Percentiles rank a stretch among this genome's conserved stretches.
Evolutionary conservation across 192 early-diverging fungal species (phyloP).

Genomic region (Coemansia sp.): DNA sequence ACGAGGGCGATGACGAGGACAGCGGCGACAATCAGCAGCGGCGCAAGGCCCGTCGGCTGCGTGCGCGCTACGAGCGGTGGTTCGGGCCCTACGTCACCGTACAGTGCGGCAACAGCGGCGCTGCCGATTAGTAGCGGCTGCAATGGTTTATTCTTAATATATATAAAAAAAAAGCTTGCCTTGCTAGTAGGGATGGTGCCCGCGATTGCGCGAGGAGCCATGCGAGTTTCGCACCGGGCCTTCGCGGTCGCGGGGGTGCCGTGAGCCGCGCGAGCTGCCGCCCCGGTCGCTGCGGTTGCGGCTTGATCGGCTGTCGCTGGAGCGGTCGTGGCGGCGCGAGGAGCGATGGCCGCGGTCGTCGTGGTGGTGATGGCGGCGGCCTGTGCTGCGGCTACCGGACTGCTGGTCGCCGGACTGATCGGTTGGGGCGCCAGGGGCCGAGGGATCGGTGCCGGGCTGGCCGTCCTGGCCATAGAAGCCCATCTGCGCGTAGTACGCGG

Average conservation of each 20-base stretch:
- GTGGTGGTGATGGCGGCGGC: neutral
- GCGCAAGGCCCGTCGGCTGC: conserved; percentile 44
- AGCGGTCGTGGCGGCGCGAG: conserved; percentile 37
- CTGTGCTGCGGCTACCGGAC: conserved; percentile 3
- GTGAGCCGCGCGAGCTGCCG: conserved; percentile 19
- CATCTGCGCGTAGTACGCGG: conserved; percentile 39
- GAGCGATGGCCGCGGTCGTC: conserved; percentile 30
- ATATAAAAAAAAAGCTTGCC: neutral
- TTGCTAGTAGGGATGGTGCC: conserved; percentile 41
- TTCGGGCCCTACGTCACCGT: conserved; percentile 49
- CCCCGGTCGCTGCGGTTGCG: conserved; percentile 25
- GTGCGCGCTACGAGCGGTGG: conserved; percentile 52
- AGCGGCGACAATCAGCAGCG: conserved; percentile 38
- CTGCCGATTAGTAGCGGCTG: neutral
- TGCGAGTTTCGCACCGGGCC: conserved; percentile 38
- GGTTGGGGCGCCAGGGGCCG: conserved; percentile 5
- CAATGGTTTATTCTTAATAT: neutral
- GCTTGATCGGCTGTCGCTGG: conserved; percentile 19
- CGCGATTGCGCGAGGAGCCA: conserved; percentile 35
- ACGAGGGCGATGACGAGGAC: conserved; percentile 1
- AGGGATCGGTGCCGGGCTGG: conserved; percentile 20
- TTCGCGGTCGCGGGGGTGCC: conserved; percentile 39
- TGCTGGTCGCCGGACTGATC: neutral
- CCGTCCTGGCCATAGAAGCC: conserved; percentile 34
- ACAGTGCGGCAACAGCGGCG: conserved; percentile 21